Evolutionary conservation across 441 rosid genomes (phyloP).

Genomic region (Gossypium lobatum): DNA sequence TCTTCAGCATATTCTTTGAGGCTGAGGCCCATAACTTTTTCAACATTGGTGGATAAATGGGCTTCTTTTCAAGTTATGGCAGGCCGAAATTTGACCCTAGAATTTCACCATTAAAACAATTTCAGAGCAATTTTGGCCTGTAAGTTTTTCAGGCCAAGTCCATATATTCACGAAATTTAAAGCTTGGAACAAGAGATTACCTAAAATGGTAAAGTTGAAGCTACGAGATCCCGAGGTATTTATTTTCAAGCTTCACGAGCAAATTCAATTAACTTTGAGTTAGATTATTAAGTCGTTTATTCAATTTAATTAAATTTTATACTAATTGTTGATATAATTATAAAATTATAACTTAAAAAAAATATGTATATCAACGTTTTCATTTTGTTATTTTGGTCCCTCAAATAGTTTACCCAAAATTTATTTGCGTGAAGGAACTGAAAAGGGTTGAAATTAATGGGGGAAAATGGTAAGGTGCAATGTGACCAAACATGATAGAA

Average conservation of each 20-base stretch:
- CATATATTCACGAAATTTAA: neutral
- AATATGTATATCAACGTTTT: too few relatives aligned
- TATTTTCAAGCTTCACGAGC: too few relatives aligned
- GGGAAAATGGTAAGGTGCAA: constrained; percentile 10
- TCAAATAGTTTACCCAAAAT: neutral
- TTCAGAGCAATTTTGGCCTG: neutral
- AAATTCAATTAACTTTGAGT: too few relatives aligned
- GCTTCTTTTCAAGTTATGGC: neutral
- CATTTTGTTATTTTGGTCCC: neutral
- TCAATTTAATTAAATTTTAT: too few relatives aligned
- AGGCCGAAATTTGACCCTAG: neutral
- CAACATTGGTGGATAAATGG: neutral
- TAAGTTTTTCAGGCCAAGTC: too few relatives aligned
- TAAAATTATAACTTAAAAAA: too few relatives aligned
- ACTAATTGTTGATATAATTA: too few relatives aligned
- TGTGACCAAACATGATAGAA: constrained; percentile 12
- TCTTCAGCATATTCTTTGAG: neutral
- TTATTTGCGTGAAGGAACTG: constrained; percentile 25
- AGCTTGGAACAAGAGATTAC: neutral
- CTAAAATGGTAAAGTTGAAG: too few relatives aligned
- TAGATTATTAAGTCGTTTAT: too few relatives aligned
- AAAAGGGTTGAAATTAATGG: neutral
- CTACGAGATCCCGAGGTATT: too few relatives aligned
- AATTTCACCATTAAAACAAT: neutral
- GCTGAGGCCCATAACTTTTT: neutral